phyloP scores from a whole-genome alignment of 805 yeast genomes.

The Kazachstania africana region DNA sequence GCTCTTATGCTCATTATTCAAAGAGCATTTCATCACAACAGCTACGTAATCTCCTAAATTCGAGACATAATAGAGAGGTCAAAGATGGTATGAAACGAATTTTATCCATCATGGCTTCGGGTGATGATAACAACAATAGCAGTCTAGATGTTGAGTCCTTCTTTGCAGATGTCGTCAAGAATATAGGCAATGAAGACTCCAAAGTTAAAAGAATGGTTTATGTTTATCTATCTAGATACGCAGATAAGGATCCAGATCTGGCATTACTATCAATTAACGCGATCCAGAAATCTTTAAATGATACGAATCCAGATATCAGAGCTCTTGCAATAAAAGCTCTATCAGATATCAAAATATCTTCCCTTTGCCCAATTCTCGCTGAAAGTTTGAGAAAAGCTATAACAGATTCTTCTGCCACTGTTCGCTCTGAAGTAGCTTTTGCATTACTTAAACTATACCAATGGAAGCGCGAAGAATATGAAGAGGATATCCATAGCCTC shows the following conservation, averaged over 20 bases:
- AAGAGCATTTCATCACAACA: conserved; percentile 49
- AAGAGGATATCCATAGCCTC: conserved; percentile 37
- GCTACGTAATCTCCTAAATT: conserved; percentile 51
- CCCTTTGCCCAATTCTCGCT: conserved; percentile 67
- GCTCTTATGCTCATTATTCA: conserved; percentile 35
- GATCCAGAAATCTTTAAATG: conserved; percentile 71
- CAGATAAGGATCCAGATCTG: conserved; percentile 78
- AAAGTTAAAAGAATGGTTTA: conserved; percentile 68
- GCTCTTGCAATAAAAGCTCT: conserved; percentile 68
- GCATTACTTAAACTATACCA: conserved; percentile 51
- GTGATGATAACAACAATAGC: too few relatives aligned
- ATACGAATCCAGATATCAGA: conserved; percentile 55
- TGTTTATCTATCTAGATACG: conserved; percentile 60
- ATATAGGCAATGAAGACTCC: conserved; percentile 55
- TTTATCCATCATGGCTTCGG: conserved; percentile 33
- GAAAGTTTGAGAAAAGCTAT: conserved; percentile 59
- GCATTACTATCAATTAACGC: conserved; percentile 85
- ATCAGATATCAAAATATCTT: conserved; percentile 72
- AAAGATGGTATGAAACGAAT: conserved; percentile 50
- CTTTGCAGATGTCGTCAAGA: conserved; percentile 85
- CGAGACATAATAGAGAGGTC: conserved; percentile 55
- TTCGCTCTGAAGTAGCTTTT: conserved; percentile 68
- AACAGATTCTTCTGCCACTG: conserved; percentile 64
- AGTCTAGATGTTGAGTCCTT: conserved; percentile 32
- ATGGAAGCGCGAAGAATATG: conserved; percentile 31